phyloP scores from a whole-genome alignment of 2,329 filamentous ascomycete genomes.

The Colletotrichum musae region DNA sequence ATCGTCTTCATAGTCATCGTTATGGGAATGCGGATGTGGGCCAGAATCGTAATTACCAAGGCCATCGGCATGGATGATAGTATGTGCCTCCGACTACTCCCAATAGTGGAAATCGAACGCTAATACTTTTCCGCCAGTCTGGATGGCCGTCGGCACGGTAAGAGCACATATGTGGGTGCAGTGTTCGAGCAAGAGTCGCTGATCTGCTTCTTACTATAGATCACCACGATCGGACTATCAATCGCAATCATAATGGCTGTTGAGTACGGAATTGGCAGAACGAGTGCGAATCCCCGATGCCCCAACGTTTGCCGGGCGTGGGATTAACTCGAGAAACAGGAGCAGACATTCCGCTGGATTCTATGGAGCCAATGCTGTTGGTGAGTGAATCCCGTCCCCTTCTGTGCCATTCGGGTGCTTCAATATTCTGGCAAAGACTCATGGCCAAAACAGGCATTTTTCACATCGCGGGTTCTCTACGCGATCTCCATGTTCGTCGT shows the following conservation, averaged over 20 bases:
- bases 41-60: slow-evolving; percentile 27
- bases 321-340: background rate
- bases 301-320: background rate
- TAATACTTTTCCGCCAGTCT: background rate
- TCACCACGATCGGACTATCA: background rate
- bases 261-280: background rate
- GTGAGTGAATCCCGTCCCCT: background rate
- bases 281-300: background rate
- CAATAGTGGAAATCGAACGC: background rate
- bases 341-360: background rate
- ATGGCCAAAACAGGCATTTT: background rate
- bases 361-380: slow-evolving; percentile 22
- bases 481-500: slow-evolving; percentile 19
- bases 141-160: slow-evolving; percentile 18
- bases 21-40: slow-evolving; percentile 16
- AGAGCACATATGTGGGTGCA: background rate
- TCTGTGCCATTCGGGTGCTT: no score
- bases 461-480: slow-evolving; percentile 10
- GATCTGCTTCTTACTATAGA: background rate
- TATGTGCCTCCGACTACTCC: background rate
- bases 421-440: no score
- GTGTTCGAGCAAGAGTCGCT: no score
- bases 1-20: slow-evolving; percentile 20
- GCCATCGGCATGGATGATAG: slow-evolving; percentile 11
- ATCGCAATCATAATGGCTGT: slow-evolving; percentile 8